Evolutionary conservation across 2,329 filamentous ascomycete genomes (phyloP).

Genomic region (Fusarium sp.): DNA sequence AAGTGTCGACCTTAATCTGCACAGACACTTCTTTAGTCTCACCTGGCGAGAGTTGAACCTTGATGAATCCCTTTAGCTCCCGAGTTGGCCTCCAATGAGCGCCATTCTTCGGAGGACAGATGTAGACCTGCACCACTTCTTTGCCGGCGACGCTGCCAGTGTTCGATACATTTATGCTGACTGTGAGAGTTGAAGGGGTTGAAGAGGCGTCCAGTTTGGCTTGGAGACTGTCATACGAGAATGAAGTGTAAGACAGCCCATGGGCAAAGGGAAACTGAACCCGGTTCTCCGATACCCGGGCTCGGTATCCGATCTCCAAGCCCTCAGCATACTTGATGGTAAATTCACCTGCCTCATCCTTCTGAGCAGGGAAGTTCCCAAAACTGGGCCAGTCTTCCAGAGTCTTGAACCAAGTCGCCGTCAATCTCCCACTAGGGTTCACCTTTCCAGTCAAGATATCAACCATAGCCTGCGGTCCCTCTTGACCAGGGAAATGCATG

Average conservation of each 20-base stretch:
- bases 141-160: conserved; percentile 4
- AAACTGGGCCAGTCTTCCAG: not conserved
- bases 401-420: not conserved
- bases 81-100: conserved; percentile 19
- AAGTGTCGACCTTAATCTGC: not conserved
- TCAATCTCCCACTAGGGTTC: not conserved
- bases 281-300: not conserved
- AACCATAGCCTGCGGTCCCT: not conserved
- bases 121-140: conserved; percentile 24
- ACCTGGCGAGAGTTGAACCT: not conserved
- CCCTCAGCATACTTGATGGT: conserved; percentile 20
- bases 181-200: fast-evolving
- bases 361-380: conserved; percentile 16
- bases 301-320: conserved; percentile 25
- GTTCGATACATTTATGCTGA: not conserved
- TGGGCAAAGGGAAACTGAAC: conserved; percentile 20
- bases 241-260: conserved; percentile 26
- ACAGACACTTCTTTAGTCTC: conserved; percentile 51
- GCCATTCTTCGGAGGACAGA: not conserved
- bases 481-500: not conserved
- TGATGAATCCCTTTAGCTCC: conserved; percentile 27
- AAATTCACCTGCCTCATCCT: not conserved
- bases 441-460: not conserved
- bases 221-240: not conserved
- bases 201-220: not conserved